Base-by-base conservation (phyloP, 345 rosid species). In the Eucalyptus sp. region DNA sequence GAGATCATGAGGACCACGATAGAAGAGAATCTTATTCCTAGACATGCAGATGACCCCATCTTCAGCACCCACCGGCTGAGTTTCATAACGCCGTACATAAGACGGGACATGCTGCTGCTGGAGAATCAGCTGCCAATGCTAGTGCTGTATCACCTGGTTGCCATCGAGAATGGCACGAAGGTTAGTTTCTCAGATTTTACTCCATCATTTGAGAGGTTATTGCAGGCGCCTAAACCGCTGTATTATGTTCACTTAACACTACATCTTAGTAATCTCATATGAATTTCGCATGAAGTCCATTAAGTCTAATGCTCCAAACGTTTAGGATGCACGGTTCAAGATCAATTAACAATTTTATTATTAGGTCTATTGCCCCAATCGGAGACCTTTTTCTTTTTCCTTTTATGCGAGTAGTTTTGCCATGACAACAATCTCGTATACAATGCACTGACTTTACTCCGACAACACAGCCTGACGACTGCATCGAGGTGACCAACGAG, bases 111-210 rank as follows among this genome's bases (percentile, higher is more conserved):
- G 96, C 44, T 94, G 31, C 89, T 94, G 94, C 92, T 94, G 17
- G 94, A 93, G 87, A 94, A 94, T 88, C 96, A 94, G 83, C 83
- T 94, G 87, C 96, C 95, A 6, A 90, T 93, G 90, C 71, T 90
- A 13, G 86, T 93, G 41, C 91, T 93, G 31, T 71, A 90, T 37
- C 88, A 56, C 88, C 89, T 94, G 43, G 29, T 89, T 62, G 90
- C 92, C 29, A 88, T 89, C 16, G 93, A 89, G 12, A 86, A 89
- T 1, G 22, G 31, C 18, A 25, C 12, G 88, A 43, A 13, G 88
- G 62, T 31, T 31, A n/a, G 87, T 49, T 29, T 16, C 51, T 7
- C 3, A 50, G 18, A 50, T 58, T 44, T 25, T n/a, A 7, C 25
- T 50, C 27, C 25, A 3, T 25, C 20, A 1, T 4, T 5, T 37